Evolutionary conservation across 345 rosid genomes (phyloP), one percentile per base, ranked within the genome.

Genomic region (Trapa bicornis): DNA sequence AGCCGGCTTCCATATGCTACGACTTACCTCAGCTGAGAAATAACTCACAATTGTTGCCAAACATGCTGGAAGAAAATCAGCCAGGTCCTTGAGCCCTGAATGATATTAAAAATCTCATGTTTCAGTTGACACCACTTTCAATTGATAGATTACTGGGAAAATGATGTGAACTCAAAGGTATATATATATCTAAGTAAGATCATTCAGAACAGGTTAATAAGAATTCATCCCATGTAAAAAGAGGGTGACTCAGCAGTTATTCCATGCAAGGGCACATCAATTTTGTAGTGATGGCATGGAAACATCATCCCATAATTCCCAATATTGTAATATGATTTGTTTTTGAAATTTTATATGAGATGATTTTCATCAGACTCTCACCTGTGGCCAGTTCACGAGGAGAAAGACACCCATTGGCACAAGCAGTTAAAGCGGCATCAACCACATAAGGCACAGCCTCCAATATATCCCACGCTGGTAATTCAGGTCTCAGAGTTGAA

Each of bases 321-420:
- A 22, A 22, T 22, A 22, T 22, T 22, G 29, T 22, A 22, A 22
- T 22, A 22, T 22, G 29, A 22, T 22, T 22, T 22, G 29, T 22
- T 22, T 22, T 22, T 22, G 29, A 22, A 22, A 22, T 22, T 22
- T 22, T 22, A 22, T 22, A 22, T 22, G 29, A 22, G 29, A 22
- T 22, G 29, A 54, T 29, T 15, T 37, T 15, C 53, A 39, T 65
- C 38, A 77, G 17, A 70, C 29, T 78, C 69, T 78, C 69, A 94
- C 99, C 99, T 77, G 99, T 94, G 67, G 97, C 96, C 70, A 94
- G 80, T 80, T 94, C 93, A 66, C 99, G 95, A 15, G 99, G 97
- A 75, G 91, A 94, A 57, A 94, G 92, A 64, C 80, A 84, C 76
- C 99, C 99, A 75, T 94, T 91, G 74, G 96, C 82, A 65, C 99